phyloP scores from a whole-genome alignment of 192 early-diverging fungal genomes.

The Fimicolochytrium jonesii region DNA sequence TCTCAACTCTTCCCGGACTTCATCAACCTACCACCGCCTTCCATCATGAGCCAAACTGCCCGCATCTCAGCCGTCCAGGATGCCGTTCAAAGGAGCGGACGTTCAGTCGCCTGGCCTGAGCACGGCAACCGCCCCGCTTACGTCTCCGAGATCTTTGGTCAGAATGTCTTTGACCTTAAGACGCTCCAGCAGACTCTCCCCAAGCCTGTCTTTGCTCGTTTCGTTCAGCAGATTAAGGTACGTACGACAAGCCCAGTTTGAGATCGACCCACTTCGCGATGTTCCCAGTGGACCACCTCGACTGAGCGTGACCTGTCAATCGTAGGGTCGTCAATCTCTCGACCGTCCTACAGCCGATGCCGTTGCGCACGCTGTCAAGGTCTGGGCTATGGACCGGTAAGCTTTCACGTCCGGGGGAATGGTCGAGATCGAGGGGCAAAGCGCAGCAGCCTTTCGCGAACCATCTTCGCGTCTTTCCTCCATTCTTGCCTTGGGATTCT shows the following conservation, averaged over 20 bases:
- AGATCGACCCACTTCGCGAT: neutral
- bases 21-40: no score
- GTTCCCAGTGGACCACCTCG: no score
- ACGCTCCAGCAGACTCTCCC: conserved; percentile 84
- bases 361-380: conserved; percentile 95
- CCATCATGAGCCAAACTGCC: conserved; percentile 32
- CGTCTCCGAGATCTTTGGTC: conserved; percentile 87
- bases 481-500: no score
- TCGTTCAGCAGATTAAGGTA: conserved; percentile 84
- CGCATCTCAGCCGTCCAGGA: conserved; percentile 56
- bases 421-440: no score
- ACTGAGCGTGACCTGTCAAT: no score
- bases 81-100: conserved; percentile 59
- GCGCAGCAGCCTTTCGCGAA: no score
- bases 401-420: no score
- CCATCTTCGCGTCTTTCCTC: no score
- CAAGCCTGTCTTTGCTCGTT: conserved; percentile 91
- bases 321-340: conserved; percentile 76
- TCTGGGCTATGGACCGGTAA: conserved; percentile 92
- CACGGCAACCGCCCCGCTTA: conserved; percentile 68
- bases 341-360: conserved; percentile 96
- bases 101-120: conserved; percentile 76
- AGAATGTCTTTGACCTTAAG: conserved; percentile 93
- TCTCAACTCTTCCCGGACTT: no score
- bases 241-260: neutral